Base-by-base conservation (phyloP, 2,329 filamentous ascomycete genomes). In the Colletotrichum sp. region DNA sequence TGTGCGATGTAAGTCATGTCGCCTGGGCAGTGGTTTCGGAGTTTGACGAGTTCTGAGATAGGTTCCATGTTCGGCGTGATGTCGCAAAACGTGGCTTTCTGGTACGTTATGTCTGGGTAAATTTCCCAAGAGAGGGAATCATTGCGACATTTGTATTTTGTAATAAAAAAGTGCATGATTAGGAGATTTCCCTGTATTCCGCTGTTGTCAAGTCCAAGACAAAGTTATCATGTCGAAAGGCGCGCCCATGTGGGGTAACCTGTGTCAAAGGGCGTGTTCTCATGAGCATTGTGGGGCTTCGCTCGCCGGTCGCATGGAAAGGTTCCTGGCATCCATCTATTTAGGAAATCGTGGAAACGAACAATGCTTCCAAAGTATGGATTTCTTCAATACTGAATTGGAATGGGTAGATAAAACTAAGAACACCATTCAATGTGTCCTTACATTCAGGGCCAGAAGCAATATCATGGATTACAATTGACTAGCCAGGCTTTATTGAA, bases 1-100 rank as follows among this genome's bases (percentile, higher is more conserved):
- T 79, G 59, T 3, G 78, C 74, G 63, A 82, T 81, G 70, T 77
- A 75, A 6, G 77, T 80, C 70, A 82, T 76, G 60, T 80, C 79
- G 2, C 79, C 79, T 2, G 78, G 77, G 9, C 77, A 76, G 60
- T 80, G 79, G 12, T 55, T 68, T 8, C 79, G 70, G 9, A 76
- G 28, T 5, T 22, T 55, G 6, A 78, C 34, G 6, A 22, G 19
- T 48, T 11, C 5, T 2, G 44, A 1, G n/a, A n/a, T 5, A 19
- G 1, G 6, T 22, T 19, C 44, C 3, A 61, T 16, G 16, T 27
- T n/a, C 13, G n/a, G 7, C 6, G n/a, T n/a, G 15, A 12, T 28
- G 3, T 8, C 19, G 28, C 7, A 16, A 12, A 2, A 48, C 9
- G 11, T 11, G 15, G 39, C 19, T 9, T 19, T 48, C 36, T 25